Conservation (phyloP, 495 filamentous ascomycete species). For the Pyrenula massariospora region DNA sequence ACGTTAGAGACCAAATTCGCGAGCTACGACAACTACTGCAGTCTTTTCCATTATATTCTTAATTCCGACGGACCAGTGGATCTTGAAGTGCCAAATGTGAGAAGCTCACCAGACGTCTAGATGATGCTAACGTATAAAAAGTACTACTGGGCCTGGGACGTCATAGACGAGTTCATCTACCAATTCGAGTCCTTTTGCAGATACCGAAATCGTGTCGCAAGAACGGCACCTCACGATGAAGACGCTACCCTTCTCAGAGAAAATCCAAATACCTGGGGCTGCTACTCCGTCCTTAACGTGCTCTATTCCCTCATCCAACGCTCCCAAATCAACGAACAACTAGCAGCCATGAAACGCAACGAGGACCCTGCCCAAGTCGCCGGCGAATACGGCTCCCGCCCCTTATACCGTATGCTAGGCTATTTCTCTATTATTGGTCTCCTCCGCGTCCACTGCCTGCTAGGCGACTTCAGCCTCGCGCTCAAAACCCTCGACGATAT, state of each 20-base stretch:
- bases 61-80: conserved; percentile 98
- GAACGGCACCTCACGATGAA: conserved; percentile 74
- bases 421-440: conserved; percentile 99
- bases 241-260: conserved; percentile 85
- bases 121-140: conserved; percentile 22
- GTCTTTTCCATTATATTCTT: conserved; percentile 94
- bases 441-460: conserved; percentile 87
- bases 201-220: conserved; percentile 83
- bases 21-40: conserved; percentile 99
- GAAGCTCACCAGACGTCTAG: conserved; percentile 16
- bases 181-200: conserved; percentile 99
- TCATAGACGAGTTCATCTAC: conserved; percentile 99
- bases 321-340: conserved; percentile 94
- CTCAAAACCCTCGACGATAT: conserved; percentile 98
- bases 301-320: conserved; percentile 97
- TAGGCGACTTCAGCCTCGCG: conserved; percentile 95
- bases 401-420: conserved; percentile 92
- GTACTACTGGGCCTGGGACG: conserved; percentile 99
- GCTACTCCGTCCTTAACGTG: conserved; percentile 98
- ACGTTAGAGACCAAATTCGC: conserved; percentile 89
- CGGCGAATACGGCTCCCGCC: conserved; percentile 87
- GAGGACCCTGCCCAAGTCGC: conserved; percentile 77
- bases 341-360: conserved; percentile 83
- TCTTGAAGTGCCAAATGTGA: conserved; percentile 86
- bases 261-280: conserved; percentile 97